Evolutionary conservation across 1,284 basidiomycete genomes (phyloP).

Genomic region (Trametes pubescens): DNA sequence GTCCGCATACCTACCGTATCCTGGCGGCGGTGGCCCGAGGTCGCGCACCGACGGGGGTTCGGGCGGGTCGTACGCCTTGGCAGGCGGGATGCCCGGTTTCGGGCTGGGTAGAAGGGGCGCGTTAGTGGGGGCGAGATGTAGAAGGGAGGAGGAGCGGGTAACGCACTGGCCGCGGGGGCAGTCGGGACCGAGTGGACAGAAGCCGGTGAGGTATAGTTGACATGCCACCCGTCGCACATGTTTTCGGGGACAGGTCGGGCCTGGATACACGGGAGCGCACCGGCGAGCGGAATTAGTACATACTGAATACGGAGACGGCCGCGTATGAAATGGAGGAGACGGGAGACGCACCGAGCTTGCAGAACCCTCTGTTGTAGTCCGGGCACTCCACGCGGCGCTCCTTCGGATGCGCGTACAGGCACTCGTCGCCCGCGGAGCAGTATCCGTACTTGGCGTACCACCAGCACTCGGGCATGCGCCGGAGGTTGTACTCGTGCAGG

Average conservation of each 20-base stretch:
- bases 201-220: conserved; percentile 91
- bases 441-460: conserved; percentile 99
- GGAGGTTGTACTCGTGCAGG: conserved; percentile 97
- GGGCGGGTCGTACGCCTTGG: conserved; percentile 83
- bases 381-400: conserved; percentile 94
- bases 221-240: conserved; percentile 94
- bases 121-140: conserved; percentile 23
- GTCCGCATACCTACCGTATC: conserved; percentile 86
- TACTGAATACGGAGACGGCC: neutral
- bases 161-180: conserved; percentile 94
- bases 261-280: conserved; percentile 48
- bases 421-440: conserved; percentile 98
- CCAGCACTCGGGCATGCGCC: conserved; percentile 99
- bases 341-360: conserved; percentile 76
- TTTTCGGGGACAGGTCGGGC: conserved; percentile 90
- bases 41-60: conserved; percentile 79
- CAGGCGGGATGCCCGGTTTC: conserved; percentile 75
- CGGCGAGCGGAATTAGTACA: too few species aligned
- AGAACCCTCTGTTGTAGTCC: conserved; percentile 96
- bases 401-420: conserved; percentile 97
- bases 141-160: conserved; percentile 4
- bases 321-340: neutral
- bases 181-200: conserved; percentile 94
- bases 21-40: conserved; percentile 90
- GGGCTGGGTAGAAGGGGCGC: conserved; percentile 56